Base-by-base conservation (phyloP, 176 grass and related monocot genomes). In the Avena atlantica region DNA sequence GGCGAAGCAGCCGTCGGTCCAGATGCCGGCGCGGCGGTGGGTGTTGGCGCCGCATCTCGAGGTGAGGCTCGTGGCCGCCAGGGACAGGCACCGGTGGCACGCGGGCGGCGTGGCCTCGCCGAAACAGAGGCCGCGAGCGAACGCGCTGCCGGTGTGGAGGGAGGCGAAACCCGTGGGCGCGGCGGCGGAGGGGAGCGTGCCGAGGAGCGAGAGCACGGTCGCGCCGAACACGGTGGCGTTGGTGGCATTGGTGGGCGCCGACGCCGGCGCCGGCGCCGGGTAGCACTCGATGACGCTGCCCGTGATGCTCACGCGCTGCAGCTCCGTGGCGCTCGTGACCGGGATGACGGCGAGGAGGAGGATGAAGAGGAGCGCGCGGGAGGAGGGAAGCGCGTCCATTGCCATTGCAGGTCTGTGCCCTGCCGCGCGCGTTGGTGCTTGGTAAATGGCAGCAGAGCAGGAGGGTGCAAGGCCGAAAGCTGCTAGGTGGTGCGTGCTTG, bases 351-450 rank as follows among this genome's bases (percentile, higher is more conserved):
- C 70, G 70, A 49, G n/a, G 70, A 74, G 70, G 70, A 74, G 10
- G 44, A 49, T 49, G 11, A 49, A 23, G 44, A 49, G n/a, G 70
- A 73, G 70, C n/a, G 59, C 60, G 70, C n/a, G 70, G 70, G 45
- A 45, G 71, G 0, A 74, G n/a, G 71, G 23, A 16, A 24, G 71
- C 45, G 45, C 6, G 1, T 1, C 71, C 71, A 74, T 50, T 51
- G 70, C 71, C 71, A 74, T 50, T 74, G 71, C 71, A 6, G 71
- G 70, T 24, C 42, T 73, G 42, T 23, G 70, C 70, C 10, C 45
- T 49, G 44, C 4, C 6, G 11, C 42, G 44, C 45, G 44, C 45
- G 45, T 23, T 50, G 45, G 71, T 48, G 12, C 47, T 23, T 24
- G 45, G 31, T 21, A 6, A 29, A 29, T 29, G 27, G 27, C 27